phyloP scores from a whole-genome alignment of 495 filamentous ascomycete species.

The Aspergillus heteromorphus region DNA sequence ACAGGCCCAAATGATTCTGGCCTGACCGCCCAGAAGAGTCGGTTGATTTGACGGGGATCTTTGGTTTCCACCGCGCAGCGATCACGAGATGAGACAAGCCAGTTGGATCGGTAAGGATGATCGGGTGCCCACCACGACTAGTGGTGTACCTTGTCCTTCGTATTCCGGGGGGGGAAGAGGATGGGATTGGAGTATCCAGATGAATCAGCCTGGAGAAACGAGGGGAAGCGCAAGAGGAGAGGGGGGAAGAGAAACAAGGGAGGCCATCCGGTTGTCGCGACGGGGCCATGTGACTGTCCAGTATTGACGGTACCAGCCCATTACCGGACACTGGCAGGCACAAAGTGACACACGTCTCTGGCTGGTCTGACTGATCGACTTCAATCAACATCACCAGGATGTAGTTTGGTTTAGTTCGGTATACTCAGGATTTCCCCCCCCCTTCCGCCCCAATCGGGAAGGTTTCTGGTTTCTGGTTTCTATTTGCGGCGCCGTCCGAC shows the following conservation, averaged over 20 bases:
- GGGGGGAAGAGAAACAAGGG: neutral
- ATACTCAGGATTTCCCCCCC: too few species aligned
- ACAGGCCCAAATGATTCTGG: neutral
- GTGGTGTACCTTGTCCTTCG: neutral
- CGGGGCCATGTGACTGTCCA: constrained; percentile 1
- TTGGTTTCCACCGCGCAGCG: neutral
- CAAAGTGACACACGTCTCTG: too few species aligned
- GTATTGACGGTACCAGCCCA: neutral
- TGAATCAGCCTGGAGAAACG: neutral
- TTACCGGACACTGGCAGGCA: neutral
- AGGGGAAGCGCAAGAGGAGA: neutral
- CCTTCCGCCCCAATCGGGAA: neutral
- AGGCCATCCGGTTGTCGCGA: neutral
- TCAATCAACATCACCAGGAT: neutral
- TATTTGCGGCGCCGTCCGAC: neutral
- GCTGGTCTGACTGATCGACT: neutral
- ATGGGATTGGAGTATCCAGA: neutral
- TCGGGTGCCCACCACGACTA: neutral
- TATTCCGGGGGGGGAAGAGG: neutral
- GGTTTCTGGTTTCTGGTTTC: neutral
- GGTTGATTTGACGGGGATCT: neutral
- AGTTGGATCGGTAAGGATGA: neutral
- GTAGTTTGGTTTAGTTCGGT: too few species aligned
- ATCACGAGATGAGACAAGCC: neutral
- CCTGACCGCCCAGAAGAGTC: constrained; percentile 4